Conservation (phyloP, 305 asterid species). For the Fraxinus platypoda region DNA sequence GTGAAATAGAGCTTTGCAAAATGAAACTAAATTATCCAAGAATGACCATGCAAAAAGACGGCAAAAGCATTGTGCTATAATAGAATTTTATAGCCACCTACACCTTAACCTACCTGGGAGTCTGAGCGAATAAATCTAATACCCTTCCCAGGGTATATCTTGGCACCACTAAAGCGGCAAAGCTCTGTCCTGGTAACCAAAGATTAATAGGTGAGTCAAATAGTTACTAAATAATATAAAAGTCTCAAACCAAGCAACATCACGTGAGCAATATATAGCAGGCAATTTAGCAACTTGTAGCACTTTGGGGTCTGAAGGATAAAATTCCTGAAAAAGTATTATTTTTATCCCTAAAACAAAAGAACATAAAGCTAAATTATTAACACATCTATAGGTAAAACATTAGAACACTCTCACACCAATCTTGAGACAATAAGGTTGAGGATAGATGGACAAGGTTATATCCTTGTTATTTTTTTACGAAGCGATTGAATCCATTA, state of each 20-base stretch:
- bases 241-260: not conserved
- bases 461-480: not conserved
- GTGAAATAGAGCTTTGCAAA: not conserved
- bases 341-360: not conserved
- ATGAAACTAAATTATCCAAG: not conserved
- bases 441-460: not conserved
- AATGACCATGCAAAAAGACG: not conserved
- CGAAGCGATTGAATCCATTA: not conserved
- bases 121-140: slow-evolving; percentile 43
- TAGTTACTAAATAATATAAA: not conserved
- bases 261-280: not conserved
- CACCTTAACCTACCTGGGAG: slow-evolving; percentile 9
- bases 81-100: not conserved
- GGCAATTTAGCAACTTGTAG: not conserved
- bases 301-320: not conserved
- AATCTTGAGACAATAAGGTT: not conserved
- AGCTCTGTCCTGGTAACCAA: slow-evolving; percentile 21
- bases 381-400: not conserved
- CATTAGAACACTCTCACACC: not conserved
- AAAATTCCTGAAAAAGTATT: not conserved
- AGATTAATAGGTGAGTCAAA: not conserved
- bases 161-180: slow-evolving; percentile 39
- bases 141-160: slow-evolving; percentile 44
- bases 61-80: not conserved
- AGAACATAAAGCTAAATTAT: not conserved